Evolutionary conservation across 2,329 filamentous ascomycete species (phyloP).

Genomic region (Sporothrix sp.): DNA sequence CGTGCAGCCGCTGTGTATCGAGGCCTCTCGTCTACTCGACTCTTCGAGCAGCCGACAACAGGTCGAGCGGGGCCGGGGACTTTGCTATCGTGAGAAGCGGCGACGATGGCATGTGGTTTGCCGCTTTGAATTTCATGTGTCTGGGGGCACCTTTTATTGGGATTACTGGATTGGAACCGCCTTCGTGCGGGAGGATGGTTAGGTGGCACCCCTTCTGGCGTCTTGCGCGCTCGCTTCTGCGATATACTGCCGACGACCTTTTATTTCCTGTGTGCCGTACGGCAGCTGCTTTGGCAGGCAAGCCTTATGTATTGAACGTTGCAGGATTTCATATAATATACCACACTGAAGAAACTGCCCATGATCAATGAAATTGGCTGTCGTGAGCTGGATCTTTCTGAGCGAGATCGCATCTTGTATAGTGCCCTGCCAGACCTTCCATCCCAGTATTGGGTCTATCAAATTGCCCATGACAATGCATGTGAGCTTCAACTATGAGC

Average conservation of each 20-base stretch:
- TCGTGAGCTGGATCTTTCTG: background rate
- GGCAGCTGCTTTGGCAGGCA: too few species aligned
- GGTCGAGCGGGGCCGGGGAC: background rate
- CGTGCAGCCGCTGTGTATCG: background rate
- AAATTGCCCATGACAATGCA: too few species aligned
- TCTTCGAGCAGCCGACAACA: background rate
- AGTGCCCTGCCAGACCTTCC: too few species aligned
- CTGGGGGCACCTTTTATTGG: too few species aligned
- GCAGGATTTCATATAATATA: too few species aligned
- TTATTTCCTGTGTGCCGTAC: too few species aligned
- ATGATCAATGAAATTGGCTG: too few species aligned
- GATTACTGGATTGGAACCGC: background rate
- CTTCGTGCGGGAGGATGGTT: background rate
- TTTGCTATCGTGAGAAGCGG: background rate
- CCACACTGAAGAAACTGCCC: too few species aligned
- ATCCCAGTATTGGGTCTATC: too few species aligned
- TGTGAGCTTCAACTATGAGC: too few species aligned
- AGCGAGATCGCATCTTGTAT: background rate
- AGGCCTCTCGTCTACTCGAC: background rate
- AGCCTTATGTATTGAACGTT: too few species aligned
- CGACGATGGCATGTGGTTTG: background rate
- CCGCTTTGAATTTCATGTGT: too few species aligned
- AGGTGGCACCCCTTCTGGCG: conserved; percentile 13
- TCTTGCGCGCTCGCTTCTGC: background rate
- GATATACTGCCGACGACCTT: background rate